These are phyloP conservation scores for Synchytrium microbalum DNA, from an alignment of 371 early-diverging fungal species.

Conservation along the genomic window DNA sequence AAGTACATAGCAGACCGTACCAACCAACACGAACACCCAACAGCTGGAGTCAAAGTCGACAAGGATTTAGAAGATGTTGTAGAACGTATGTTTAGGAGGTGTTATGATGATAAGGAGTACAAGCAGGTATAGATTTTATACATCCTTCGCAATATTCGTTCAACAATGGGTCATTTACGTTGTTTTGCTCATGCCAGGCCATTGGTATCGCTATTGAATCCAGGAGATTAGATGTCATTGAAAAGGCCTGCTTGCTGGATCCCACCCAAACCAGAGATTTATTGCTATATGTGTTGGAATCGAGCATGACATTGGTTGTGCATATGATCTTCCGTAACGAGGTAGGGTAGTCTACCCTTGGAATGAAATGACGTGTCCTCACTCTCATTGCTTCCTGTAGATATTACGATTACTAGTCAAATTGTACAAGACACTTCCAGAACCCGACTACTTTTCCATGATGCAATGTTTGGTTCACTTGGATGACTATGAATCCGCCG, in stretches of 20 bases:
- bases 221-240: slow-evolving; percentile 78
- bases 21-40: slow-evolving; percentile 35
- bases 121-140: slow-evolving; percentile 50
- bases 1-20: slow-evolving; percentile 77
- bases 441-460: slow-evolving; percentile 85
- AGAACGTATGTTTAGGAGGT: slow-evolving; percentile 87
- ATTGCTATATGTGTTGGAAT: slow-evolving; percentile 75
- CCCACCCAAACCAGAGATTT: slow-evolving; percentile 43
- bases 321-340: slow-evolving; percentile 75
- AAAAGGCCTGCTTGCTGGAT: slow-evolving; percentile 60
- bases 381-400: slow-evolving; percentile 18
- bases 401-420: slow-evolving; percentile 74
- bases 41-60: slow-evolving; percentile 51
- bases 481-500: slow-evolving; percentile 64
- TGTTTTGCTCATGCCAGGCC: slow-evolving; percentile 37
- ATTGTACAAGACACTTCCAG: slow-evolving; percentile 63
- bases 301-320: slow-evolving; percentile 68
- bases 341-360: slow-evolving; percentile 26
- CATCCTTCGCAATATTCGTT: neutral
- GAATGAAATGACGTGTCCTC: neutral
- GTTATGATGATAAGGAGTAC: slow-evolving; percentile 77
- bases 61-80: slow-evolving; percentile 76
- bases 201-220: slow-evolving; percentile 94
- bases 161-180: slow-evolving; percentile 7
- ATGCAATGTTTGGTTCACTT: slow-evolving; percentile 87